Evolutionary conservation across 768 basidiomycete genomes (phyloP), one percentile per base, ranked within the genome.

Genomic region (Rhodosporidiobolus sp.): DNA sequence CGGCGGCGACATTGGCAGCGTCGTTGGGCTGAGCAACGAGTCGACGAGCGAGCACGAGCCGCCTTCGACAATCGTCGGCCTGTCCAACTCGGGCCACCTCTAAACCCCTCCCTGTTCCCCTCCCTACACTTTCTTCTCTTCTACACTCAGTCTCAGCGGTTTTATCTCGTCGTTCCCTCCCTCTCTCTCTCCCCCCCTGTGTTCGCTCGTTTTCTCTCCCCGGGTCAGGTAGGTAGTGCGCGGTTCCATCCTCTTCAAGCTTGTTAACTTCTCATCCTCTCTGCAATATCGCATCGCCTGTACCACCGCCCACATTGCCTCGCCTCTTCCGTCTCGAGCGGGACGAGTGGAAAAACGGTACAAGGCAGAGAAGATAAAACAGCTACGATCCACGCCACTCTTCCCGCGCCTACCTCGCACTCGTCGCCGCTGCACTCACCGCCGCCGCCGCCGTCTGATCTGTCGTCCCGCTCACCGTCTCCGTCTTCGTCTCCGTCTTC

Each of bases 21-120:
- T 57, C 24, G 70, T 71, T n/a, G 70, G 70, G 7, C 34, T 71
- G 10, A 54, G 45, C n/a, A 71, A 71, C 58, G 70, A 71, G 63
- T 26, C 19, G 20, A 19, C 35, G 22, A n/a, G 38, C 14, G 35
- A 58, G 6, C 43, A 61, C n/a, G 69, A 70, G 38, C 35, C 16
- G 43, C n/a, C 38, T 22, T 58, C 48, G 28, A 24, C 7, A 6
- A 49, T 70, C 43, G 48, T 70, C 24, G 69, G 69, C 48, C 69
- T 70, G 20, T 32, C 30, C 30, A 56, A 56, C 55, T 35, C 28
- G 17, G 28, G 19, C 4, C n/a, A 2, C 8, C 28, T 30, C n/a
- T 5, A 7, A 11, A 30, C 28, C 4, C 28, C 3, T 11, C 2
- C 10, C n/a, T 7, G 9, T 20, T 7, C 52, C 26, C 28, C 10